A percentile compares a stretch with the other conserved stretches of the same genome.
phyloP scores from a whole-genome alignment of 106 monocot species.

The Dendrobium catenatum region DNA sequence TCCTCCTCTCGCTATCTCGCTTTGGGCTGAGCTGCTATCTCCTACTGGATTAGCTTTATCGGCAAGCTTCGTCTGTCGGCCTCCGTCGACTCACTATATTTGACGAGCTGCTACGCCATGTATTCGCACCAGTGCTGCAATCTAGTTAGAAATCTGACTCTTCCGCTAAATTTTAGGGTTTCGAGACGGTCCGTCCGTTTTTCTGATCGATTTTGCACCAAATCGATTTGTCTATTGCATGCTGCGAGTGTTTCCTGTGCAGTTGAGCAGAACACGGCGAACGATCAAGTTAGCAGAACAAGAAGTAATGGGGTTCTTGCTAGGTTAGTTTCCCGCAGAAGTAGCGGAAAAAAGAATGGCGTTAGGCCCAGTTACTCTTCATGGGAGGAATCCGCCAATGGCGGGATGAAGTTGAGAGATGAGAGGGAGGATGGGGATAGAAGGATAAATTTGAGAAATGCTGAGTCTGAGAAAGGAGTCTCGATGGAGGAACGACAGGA shows the following conservation, averaged over 20 bases:
- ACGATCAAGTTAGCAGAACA: neutral
- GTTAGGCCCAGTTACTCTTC: slow-evolving; percentile 26
- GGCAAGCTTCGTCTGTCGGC: neutral
- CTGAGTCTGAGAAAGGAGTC: neutral
- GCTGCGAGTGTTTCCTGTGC: neutral
- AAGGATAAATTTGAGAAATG: slow-evolving; percentile 1
- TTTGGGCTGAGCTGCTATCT: neutral
- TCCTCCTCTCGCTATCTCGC: too few relatives aligned
- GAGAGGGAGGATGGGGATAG: neutral
- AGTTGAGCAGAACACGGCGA: neutral
- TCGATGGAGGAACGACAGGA: neutral
- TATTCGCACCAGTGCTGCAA: slow-evolving; percentile 9
- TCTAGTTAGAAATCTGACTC: slow-evolving; percentile 13
- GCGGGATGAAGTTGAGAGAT: slow-evolving; percentile 2
- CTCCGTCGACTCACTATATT: neutral
- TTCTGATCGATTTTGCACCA: neutral
- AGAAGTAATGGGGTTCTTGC: slow-evolving; percentile 20
- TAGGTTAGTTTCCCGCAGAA: slow-evolving; percentile 33
- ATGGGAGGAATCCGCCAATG: slow-evolving; percentile 66
- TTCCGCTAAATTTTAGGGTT: slow-evolving; percentile 17
- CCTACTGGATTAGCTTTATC: neutral
- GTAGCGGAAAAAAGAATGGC: slow-evolving; percentile 5
- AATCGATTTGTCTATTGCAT: neutral
- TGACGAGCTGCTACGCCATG: neutral
- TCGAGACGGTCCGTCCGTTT: neutral